These are phyloP conservation scores for Microdochium bolleyi DNA, from an alignment of 2,329 filamentous ascomycete species.

Conservation along the genomic window DNA sequence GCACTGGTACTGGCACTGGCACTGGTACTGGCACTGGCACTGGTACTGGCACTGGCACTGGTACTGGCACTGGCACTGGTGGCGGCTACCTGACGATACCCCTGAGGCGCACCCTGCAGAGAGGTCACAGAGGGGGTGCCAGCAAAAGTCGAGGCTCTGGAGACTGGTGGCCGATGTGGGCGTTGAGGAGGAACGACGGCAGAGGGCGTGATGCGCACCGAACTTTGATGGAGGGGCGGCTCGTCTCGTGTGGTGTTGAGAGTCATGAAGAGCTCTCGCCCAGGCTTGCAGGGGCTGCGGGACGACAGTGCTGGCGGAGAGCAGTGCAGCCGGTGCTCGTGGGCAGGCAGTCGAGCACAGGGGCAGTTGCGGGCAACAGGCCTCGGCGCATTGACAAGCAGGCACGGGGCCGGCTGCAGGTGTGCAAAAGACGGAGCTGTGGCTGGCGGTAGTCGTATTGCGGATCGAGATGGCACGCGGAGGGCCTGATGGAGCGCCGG, in stretches of 20 bases:
- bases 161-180: neutral
- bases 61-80: neutral
- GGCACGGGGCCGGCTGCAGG: neutral
- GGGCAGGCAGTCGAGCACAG: neutral
- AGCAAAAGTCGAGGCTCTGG: neutral
- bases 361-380: neutral
- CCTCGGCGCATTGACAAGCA: neutral
- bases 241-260: neutral
- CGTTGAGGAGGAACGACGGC: neutral
- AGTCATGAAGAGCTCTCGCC: neutral
- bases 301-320: neutral
- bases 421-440: neutral
- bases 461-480: neutral
- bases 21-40: neutral
- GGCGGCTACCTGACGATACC: neutral
- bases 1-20: neutral
- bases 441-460: neutral
- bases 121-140: neutral
- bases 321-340: no score
- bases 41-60: neutral
- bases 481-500: neutral
- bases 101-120: neutral
- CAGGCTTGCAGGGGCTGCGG: neutral
- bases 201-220: neutral
- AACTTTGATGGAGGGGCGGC: neutral